These are phyloP conservation scores for Tripidium arundinaceum DNA, from an alignment of 202 grass and related monocot genomes.

Conservation along the genomic window DNA sequence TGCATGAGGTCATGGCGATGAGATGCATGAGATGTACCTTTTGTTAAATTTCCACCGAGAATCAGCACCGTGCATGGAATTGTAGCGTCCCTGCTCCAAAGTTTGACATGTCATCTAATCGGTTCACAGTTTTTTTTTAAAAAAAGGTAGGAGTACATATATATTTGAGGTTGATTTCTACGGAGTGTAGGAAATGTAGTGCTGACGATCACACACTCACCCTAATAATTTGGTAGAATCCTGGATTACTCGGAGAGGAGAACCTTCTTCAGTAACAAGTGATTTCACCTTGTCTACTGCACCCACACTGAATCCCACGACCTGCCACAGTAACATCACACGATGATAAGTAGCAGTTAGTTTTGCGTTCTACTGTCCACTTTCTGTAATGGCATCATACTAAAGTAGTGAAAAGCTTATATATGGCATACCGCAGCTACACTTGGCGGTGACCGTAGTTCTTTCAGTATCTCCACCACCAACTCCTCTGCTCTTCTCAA, in stretches of 20 bases:
- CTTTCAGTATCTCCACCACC: conserved; percentile 24
- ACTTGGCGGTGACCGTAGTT: conserved; percentile 52
- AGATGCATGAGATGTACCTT: conserved; percentile 29
- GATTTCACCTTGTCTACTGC: conserved; percentile 37
- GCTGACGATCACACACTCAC: neutral
- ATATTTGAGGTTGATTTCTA: neutral
- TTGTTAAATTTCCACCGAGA: conserved; percentile 50
- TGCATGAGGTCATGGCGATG: neutral
- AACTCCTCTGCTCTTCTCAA: neutral
- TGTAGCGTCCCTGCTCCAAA: conserved; percentile 42
- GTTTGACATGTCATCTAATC: neutral
- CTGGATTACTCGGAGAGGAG: conserved; percentile 39
- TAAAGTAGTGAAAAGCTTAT: neutral
- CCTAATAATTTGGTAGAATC: conserved; percentile 45
- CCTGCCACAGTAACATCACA: conserved; percentile 21
- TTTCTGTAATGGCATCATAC: neutral
- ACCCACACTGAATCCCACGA: conserved; percentile 39
- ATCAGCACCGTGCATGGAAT: conserved; percentile 63
- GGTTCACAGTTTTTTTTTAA: neutral
- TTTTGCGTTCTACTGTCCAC: neutral
- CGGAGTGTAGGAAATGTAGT: neutral
- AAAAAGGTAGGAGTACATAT: no score
- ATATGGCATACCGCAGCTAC: conserved; percentile 37
- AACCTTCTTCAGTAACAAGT: conserved; percentile 33
- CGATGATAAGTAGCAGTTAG: neutral